Base-by-base conservation (phyloP, 768 basidiomycete genomes). In the Clitopilus hobsonii region DNA sequence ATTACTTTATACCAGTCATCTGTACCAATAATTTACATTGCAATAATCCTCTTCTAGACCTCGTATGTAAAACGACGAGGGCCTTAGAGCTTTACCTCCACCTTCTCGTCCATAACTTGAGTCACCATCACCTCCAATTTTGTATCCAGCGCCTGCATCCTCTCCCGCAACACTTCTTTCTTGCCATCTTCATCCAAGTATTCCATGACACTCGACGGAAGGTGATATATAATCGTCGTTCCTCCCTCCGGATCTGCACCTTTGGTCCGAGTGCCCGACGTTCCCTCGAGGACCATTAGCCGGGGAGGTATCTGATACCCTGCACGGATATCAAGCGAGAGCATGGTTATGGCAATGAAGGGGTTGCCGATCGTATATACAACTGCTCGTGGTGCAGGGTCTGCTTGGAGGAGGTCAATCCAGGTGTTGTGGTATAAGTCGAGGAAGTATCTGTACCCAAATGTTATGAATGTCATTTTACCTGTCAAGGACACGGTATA, bases 301-400 rank as follows among this genome's bases (percentile, higher is more conserved):
- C 66, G 65, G 23, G 67, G 71, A 1, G 74, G 74, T 22, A 74
- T 59, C 58, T 67, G 59, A 32, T 69, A 66, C 6, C 65, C 69
- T 0, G 62, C 61, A n/a, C 58, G 58, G 14, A 68, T 52, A 50
- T 74, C 70, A 54, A 65, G 62, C 16, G 56, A 57, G 47, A 75
- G 36, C 58, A 74, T 66, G 5, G 60, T 68, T 56, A 71, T 62
- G 2, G 73, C 74, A 49, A 71, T 60, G 49, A 74, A 58, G 20
- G 74, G 74, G 54, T 74, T 74, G 3, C 73, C 72, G 25, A 74
- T 61, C 30, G 60, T 63, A 61, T 51, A 51, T 8, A 51, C 49
- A 13, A 28, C 25, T n/a, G 49, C 41, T 64, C 66, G 13, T 65
- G 32, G 1, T 60, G 55, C 38, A 23, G 58, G 23, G 28, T 51